phyloP scores from a whole-genome alignment of 2,329 filamentous ascomycete species.

The Talaromyces sp. region DNA sequence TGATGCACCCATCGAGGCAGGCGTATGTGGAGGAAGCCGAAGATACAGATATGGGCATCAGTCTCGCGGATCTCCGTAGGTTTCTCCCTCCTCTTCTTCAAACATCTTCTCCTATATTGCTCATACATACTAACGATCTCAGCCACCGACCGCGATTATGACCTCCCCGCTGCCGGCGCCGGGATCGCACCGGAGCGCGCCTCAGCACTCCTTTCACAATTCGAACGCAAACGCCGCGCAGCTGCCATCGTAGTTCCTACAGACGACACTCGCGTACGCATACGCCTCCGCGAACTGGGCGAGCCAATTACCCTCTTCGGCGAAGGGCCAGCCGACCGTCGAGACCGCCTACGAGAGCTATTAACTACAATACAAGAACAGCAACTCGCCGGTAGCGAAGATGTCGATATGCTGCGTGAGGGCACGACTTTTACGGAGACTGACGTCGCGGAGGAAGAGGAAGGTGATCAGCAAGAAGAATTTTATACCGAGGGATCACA shows the following conservation, averaged over 20 bases:
- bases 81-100: conserved; percentile 21
- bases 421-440: conserved; percentile 40
- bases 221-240: conserved; percentile 84
- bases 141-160: conserved; percentile 80
- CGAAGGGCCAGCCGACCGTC: conserved; percentile 77
- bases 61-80: conserved; percentile 62
- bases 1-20: conserved; percentile 81
- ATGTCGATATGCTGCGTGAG: conserved; percentile 51
- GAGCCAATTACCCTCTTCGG: conserved; percentile 94
- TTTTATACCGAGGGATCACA: conserved; percentile 85
- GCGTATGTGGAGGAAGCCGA: conserved; percentile 83
- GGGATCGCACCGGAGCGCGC: conserved; percentile 76
- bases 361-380: conserved; percentile 70
- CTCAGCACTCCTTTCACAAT: conserved; percentile 79
- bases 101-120: background rate
- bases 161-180: conserved; percentile 62
- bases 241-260: conserved; percentile 90
- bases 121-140: conserved; percentile 10
- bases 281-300: conserved; percentile 76
- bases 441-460: conserved; percentile 66
- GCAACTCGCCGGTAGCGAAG: conserved; percentile 40
- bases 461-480: conserved; percentile 78
- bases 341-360: conserved; percentile 80
- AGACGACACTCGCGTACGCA: conserved; percentile 81
- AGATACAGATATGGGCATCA: conserved; percentile 58